phyloP scores from a whole-genome alignment of 139 green algal species.

The Tetraselmis striata region DNA sequence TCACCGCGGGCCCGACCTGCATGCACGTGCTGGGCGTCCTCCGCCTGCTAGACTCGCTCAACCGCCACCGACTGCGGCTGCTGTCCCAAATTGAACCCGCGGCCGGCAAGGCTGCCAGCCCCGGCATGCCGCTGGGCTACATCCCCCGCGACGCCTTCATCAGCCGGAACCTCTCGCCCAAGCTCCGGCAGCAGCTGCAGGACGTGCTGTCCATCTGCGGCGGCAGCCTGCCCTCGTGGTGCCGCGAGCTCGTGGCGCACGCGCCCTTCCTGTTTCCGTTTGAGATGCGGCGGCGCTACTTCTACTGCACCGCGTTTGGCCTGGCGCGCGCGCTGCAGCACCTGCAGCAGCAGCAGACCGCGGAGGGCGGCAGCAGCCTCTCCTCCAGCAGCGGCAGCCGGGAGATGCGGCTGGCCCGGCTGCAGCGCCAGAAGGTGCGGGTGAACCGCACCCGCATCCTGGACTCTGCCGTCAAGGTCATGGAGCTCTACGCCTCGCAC shows the following conservation, averaged over 20 bases:
- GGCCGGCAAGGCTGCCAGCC: neutral
- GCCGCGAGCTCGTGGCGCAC: constrained; percentile 45
- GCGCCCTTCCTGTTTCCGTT: constrained; percentile 87
- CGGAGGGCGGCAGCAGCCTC: constrained; percentile 37
- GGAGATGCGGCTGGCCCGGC: constrained; percentile 66
- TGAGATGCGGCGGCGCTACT: constrained; percentile 72
- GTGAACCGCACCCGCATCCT: constrained; percentile 77
- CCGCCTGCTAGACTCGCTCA: constrained; percentile 63
- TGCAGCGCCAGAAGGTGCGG: constrained; percentile 86
- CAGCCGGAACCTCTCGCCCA: constrained; percentile 75
- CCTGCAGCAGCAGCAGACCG: constrained; percentile 69
- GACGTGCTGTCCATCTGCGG: constrained; percentile 88
- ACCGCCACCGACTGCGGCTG: constrained; percentile 31
- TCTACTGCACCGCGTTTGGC: constrained; percentile 85
- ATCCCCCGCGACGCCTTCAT: constrained; percentile 70
- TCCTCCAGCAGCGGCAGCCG: constrained; percentile 36
- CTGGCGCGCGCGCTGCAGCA: constrained; percentile 78
- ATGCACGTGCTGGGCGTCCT: constrained; percentile 60
- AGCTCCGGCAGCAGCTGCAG: constrained; percentile 82
- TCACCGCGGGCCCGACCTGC: constrained; percentile 19
- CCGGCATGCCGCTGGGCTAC: constrained; percentile 14
- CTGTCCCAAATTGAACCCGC: neutral
- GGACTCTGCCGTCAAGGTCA: constrained; percentile 77
- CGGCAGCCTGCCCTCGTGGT: constrained; percentile 76
- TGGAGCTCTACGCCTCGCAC: constrained; percentile 36